Evolutionary conservation across 2,329 filamentous ascomycete genomes (phyloP), one percentile per base, ranked within the genome.

Genomic region (Pestalotiopsis sp.): DNA sequence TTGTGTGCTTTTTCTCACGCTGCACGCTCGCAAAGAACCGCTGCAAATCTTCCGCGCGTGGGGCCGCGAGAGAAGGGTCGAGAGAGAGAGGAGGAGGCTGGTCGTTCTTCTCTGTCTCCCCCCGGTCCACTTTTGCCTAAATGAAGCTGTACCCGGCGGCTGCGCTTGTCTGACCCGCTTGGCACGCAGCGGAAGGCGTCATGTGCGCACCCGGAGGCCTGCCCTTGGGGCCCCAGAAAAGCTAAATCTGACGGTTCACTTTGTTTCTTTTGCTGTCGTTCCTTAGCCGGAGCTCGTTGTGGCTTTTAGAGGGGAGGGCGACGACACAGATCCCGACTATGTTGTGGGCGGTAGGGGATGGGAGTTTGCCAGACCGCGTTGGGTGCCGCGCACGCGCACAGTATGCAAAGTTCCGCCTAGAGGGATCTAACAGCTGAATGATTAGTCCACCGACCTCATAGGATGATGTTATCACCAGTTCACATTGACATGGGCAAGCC

Each of bases 101-200:
- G 38, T 39, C 7, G 59, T n/a, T 13, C 5, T 17, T 20, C 58
- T 13, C 60, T n/a, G n/a, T 20, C 58, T 14, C 61, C 26, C 6
- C n/a, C 14, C 39, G 7, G 30, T 35, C 22, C 22, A 11, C 52
- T 44, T 64, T 48, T 64, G 61, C 38, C 61, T 64, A 64, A 64
- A 48, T 64, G 61, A 35, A 40, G 39, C 61, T 26, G 39, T 39
- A 48, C 61, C 61, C 38, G 26, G 40, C 61, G 61, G 61, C 61
- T 64, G 40, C 61, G 40, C 40, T 64, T 48, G 20, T 26, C n/a
- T 10, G 22, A 35, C 30, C 30, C 30, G 11, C 61, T 64, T 64
- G 61, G 40, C 61, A 24, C 20, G 26, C n/a, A 35, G 24, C 30
- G 58, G n/a, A 61, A 39, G 30, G 26, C 11, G 30, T 61, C 58